phyloP scores from a whole-genome alignment of 2,329 filamentous ascomycete species.

The Lecanicillium sp. region DNA sequence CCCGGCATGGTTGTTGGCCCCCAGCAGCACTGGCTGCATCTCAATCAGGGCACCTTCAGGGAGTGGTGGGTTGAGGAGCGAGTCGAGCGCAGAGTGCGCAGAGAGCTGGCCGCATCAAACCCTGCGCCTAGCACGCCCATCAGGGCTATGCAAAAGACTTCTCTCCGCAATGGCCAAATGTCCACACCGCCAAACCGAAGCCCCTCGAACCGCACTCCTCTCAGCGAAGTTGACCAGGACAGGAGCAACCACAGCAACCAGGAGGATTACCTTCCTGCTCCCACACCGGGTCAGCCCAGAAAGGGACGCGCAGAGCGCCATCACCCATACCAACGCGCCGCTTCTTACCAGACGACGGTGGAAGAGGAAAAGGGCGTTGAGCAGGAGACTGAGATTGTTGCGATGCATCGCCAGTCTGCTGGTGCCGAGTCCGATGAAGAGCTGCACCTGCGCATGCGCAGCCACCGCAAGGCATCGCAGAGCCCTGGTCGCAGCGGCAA shows the following conservation, averaged over 20 bases:
- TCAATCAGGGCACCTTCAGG: conserved; percentile 95
- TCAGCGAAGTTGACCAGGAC: conserved; percentile 92
- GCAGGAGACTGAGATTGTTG: conserved; percentile 53
- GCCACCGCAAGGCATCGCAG: conserved; percentile 56
- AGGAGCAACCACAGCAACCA: conserved; percentile 58
- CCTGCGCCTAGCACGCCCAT: conserved; percentile 51
- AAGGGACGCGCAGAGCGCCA: conserved; percentile 70
- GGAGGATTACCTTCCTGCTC: conserved; percentile 88
- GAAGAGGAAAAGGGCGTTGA: conserved; percentile 46
- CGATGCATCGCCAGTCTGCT: conserved; percentile 53
- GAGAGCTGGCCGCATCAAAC: conserved; percentile 46
- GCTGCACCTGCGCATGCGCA: conserved; percentile 66
- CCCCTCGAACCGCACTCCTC: conserved; percentile 67
- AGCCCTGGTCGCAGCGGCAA: conserved; percentile 56
- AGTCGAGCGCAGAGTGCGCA: conserved; percentile 59
- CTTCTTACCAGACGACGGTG: conserved; percentile 32
- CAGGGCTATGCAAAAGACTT: conserved; percentile 53
- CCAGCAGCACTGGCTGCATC: conserved; percentile 96
- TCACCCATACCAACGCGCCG: conserved; percentile 60
- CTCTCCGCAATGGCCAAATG: conserved; percentile 56
- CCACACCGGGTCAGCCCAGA: conserved; percentile 94
- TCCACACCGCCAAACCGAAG: conserved; percentile 80
- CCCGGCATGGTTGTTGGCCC: conserved; percentile 98
- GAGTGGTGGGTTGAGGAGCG: conserved; percentile 97
- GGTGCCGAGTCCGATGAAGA: conserved; percentile 75